Percentiles rank a stretch among this genome's conserved stretches.
Conservation (phyloP, 192 early-diverging fungal genomes). For the Obelidium mucronatum region DNA sequence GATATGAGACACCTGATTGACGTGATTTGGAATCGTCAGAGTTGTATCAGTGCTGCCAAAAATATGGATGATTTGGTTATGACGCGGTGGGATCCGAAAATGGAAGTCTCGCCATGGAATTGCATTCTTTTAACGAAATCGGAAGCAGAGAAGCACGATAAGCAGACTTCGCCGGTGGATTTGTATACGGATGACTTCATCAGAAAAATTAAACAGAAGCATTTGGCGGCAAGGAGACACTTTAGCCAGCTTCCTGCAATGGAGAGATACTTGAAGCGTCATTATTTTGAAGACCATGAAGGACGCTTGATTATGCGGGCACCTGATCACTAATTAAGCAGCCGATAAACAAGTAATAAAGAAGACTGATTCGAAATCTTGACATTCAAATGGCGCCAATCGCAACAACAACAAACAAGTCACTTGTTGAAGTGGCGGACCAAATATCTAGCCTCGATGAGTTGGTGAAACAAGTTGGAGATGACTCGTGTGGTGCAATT, state of each 20-base stretch:
- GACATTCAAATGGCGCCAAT: too few relatives aligned
- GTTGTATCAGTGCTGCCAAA: conserved; percentile 50
- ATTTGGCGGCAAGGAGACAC: conserved; percentile 54
- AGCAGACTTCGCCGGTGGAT: conserved; percentile 29
- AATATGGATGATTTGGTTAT: conserved; percentile 54
- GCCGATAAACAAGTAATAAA: too few relatives aligned
- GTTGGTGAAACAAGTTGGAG: conserved; percentile 55
- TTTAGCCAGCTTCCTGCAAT: conserved; percentile 60
- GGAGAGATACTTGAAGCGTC: conserved; percentile 52
- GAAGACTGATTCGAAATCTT: too few relatives aligned
- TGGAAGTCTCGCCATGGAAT: conserved; percentile 62
- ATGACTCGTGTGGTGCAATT: conserved; percentile 83
- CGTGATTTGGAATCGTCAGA: conserved; percentile 59
- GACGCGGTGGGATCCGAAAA: conserved; percentile 54
- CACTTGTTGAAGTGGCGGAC: not conserved
- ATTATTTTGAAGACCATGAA: conserved; percentile 46
- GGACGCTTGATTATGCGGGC: conserved; percentile 35
- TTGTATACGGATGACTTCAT: conserved; percentile 62
- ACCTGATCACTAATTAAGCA: too few relatives aligned
- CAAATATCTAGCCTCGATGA: not conserved
- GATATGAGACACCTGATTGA: conserved; percentile 66
- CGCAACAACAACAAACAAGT: too few relatives aligned
- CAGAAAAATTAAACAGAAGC: conserved; percentile 58
- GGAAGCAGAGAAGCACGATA: conserved; percentile 64
- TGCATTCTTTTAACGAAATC: conserved; percentile 61